Evolutionary conservation across 1,139 yeast genomes (phyloP).

Genomic region (Zygoascus sp.): DNA sequence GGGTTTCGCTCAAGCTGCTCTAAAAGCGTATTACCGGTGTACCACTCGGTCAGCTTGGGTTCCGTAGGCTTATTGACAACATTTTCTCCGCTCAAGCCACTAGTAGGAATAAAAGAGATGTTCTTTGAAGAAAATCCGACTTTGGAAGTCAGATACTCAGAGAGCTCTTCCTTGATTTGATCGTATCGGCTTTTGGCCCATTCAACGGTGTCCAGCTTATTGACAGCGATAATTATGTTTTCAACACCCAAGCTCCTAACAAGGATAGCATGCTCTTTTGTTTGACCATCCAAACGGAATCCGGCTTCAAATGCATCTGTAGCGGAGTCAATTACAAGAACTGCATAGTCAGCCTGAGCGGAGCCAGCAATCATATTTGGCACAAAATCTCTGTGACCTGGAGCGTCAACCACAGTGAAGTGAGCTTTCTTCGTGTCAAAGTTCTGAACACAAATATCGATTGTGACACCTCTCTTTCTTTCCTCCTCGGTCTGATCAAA

Average conservation of each 20-base stretch:
- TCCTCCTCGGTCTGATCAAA: conserved; percentile 95
- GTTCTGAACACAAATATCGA: conserved; percentile 81
- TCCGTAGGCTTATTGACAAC: conserved; percentile 45
- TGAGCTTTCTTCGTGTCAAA: conserved; percentile 63
- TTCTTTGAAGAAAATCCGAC: conserved; percentile 55
- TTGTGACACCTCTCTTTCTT: conserved; percentile 79
- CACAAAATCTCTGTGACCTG: conserved; percentile 96
- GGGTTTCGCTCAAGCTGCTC: conserved; percentile 42
- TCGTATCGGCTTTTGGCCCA: conserved; percentile 68
- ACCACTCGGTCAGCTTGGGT: conserved; percentile 48
- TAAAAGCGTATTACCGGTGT: conserved; percentile 60
- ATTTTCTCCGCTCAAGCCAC: conserved; percentile 82
- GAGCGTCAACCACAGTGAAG: conserved; percentile 93
- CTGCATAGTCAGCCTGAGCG: conserved; percentile 70
- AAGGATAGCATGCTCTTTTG: conserved; percentile 85
- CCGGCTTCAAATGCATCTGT: conserved; percentile 89
- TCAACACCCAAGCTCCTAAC: conserved; percentile 83
- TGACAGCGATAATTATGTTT: conserved; percentile 69
- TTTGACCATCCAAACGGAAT: conserved; percentile 82
- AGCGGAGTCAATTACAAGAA: conserved; percentile 72
- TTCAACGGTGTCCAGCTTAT: conserved; percentile 74
- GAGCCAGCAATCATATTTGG: conserved; percentile 99
- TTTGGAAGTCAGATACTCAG: conserved; percentile 48
- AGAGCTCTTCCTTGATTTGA: conserved; percentile 55
- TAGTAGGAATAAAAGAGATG: conserved; percentile 70